A percentile compares a stretch with the other conserved stretches of the same genome.
Conservation (phyloP, 2,329 filamentous ascomycete species). For the Fusarium bactridioides region DNA sequence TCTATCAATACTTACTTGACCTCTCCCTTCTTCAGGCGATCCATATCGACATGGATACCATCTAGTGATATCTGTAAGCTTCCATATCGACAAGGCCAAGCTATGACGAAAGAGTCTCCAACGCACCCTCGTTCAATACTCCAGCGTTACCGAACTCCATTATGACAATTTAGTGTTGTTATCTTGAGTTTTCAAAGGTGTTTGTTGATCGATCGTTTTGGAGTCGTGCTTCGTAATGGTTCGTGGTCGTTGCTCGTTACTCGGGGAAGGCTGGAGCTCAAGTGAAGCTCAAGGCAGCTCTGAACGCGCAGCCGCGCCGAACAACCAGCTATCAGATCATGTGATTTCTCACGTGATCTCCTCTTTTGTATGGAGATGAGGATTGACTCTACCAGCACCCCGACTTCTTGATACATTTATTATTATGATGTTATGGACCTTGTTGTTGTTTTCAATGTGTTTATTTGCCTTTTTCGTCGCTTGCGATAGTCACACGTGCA, state of each 20-base stretch:
- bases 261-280: conserved; percentile 48
- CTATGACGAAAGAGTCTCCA: conserved; percentile 34
- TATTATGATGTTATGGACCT: not conserved
- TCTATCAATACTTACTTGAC: conserved; percentile 78
- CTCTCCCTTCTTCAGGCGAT: conserved; percentile 97
- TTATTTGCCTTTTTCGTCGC: not conserved
- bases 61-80: conserved; percentile 62
- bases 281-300: conserved; percentile 57
- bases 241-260: conserved; percentile 39
- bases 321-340: conserved; percentile 18
- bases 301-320: conserved; percentile 52
- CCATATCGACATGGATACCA: conserved; percentile 99
- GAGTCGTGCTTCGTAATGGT: conserved; percentile 33
- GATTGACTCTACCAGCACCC: not conserved
- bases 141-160: conserved; percentile 73
- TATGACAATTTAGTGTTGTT: conserved; percentile 10
- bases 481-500: not conserved
- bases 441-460: too few species aligned
- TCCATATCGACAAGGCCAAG: conserved; percentile 22
- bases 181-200: not conserved
- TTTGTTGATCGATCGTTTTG: not conserved
- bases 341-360: conserved; percentile 32
- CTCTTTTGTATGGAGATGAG: not conserved
- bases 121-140: conserved; percentile 69
- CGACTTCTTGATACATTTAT: not conserved